Base-by-base conservation (phyloP, 2,329 filamentous ascomycete genomes). In the Alternaria alternata region DNA sequence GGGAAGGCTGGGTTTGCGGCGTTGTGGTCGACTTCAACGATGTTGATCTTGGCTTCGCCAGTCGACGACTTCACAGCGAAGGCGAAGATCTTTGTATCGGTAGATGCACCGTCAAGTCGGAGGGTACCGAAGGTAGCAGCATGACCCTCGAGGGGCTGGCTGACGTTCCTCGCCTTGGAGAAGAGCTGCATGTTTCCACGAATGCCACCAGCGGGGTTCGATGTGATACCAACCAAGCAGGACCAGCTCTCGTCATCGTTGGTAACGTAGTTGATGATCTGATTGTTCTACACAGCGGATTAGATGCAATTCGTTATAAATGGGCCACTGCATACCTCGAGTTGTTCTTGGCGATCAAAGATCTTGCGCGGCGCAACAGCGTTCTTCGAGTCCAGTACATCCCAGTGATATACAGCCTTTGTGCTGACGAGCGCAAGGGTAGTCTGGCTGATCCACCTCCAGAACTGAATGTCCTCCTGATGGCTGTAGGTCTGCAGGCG, bases 221-320 rank as follows among this genome's bases (percentile, higher is more conserved):
- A 94, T 69, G 94, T 94, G 73, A 99, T 99, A 74, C 95, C 95
- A 59, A 99, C 93, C 57, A 97, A 90, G 30, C 96, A 94, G 89
- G 96, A 96, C 95, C 95, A 99, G 82, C 97, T 97, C 78, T 93
- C 93, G 68, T 99, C 94, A 67, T 90, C 88, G 80, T 94, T 97
- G 71, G 96, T 92, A 70, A 94, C 93, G 83, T 99, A 99, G 84
- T 98, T 99, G 87, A 99, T 99, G 81, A 99, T 99, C 88, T 99
- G 95, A 81, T 93, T 96, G 68, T 91, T 91, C 92, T 96, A 73
- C 39, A 63, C 4, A 44, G 11, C 30, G 20, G 20, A 18, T 60
- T 60, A 60, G 57, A 57, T 38, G 22, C 52, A 54, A 61, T 68
- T 55, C 66, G 65, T 5, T 24, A 48, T 24, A 22, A 46, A 26